phyloP scores from a whole-genome alignment of 2,329 filamentous ascomycete species.

The Monilinia aucupariae region DNA sequence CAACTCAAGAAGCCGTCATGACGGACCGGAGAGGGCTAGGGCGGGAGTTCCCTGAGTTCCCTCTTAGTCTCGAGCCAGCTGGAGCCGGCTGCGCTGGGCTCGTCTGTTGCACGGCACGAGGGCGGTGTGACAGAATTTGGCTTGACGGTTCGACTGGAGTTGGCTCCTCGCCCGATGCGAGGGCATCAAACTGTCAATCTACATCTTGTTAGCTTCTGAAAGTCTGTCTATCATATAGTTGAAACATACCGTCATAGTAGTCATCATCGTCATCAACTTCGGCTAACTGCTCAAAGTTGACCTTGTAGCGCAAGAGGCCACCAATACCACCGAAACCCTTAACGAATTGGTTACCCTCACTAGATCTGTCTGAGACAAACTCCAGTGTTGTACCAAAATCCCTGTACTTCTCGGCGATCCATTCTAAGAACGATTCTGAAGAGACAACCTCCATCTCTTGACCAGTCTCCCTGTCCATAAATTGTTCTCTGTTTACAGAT shows the following conservation, averaged over 20 bases:
- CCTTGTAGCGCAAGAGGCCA: conserved; percentile 95
- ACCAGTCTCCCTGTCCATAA: conserved; percentile 92
- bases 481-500: conserved; percentile 65
- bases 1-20: conserved; percentile 47
- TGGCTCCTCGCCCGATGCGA: conserved; percentile 82
- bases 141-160: conserved; percentile 53
- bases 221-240: neutral
- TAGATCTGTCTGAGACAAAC: conserved; percentile 95
- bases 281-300: conserved; percentile 98
- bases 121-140: conserved; percentile 41
- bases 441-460: conserved; percentile 94
- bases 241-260: conserved; percentile 65
- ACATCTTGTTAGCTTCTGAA: conserved; percentile 22
- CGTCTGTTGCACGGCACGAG: conserved; percentile 39
- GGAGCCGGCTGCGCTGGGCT: conserved; percentile 39
- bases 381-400: conserved; percentile 94
- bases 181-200: conserved; percentile 89
- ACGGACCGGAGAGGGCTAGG: conserved; percentile 65
- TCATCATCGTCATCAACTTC: conserved; percentile 89
- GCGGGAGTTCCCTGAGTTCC: conserved; percentile 43
- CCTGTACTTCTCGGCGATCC: conserved; percentile 98
- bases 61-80: conserved; percentile 36
- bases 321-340: conserved; percentile 99
- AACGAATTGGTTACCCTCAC: conserved; percentile 98
- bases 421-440: conserved; percentile 93